Base-by-base conservation (phyloP, 2,329 filamentous ascomycete genomes). In the Fusarium sp. region DNA sequence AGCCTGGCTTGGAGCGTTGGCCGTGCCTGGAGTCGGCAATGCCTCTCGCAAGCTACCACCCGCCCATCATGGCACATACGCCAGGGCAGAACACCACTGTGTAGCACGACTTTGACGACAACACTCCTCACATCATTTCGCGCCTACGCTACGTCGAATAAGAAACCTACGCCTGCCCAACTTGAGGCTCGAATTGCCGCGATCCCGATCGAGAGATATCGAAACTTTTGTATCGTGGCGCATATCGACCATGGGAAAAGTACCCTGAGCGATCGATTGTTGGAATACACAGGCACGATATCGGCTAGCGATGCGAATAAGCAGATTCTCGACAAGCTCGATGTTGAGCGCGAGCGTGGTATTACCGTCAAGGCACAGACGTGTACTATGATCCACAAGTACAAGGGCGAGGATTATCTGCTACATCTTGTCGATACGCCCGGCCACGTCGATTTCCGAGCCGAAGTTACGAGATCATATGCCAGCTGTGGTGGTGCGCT, bases 341-440 rank as follows among this genome's bases (percentile, higher is more conserved):
- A 99, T 77, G 96, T 99, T 55, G 96, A 99, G 81, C 86, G 96
- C 50, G 94, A 98, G 80, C 88, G 96, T 38, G 96, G 96, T 64
- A 99, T 99, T 77, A 99, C 96, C 0, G 96, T 99, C 77, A 99
- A 99, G 83, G 96, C 96, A 55, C 96, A 99, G 83, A 98, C 96
- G 57, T 98, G 96, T 80, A 96, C 91, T 56, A 99, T 99, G 96
- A 87, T 99, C 51, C 97, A 97, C 83, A 93, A 91, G 26, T 84
- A 97, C 80, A 83, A 91, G 19, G 94, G 92, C 17, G 83, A 91
- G 30, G 96, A 99, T 78, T 98, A 98, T 77, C 85, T 99, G 56
- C 84, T 99, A 28, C 96, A 99, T 79, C 85, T 99, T 26, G 94
- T 99, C 57, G 96, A 99, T 78, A 99, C 96, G 0, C 96, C 96